These are phyloP conservation scores for Terana coerulea DNA, from an alignment of 768 basidiomycete genomes.

Conservation along the genomic window DNA sequence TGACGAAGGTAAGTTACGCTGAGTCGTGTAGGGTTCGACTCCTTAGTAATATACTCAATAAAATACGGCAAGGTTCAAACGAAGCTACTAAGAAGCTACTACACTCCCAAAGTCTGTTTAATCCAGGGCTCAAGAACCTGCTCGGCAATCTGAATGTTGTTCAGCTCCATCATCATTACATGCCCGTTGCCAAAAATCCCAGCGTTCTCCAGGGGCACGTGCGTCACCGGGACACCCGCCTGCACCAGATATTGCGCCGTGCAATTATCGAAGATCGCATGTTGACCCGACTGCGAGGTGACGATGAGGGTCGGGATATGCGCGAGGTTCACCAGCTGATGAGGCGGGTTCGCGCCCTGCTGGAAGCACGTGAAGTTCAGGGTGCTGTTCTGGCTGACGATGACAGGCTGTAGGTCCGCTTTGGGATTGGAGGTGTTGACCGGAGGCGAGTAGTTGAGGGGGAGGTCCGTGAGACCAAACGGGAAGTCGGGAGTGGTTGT, in stretches of 20 bases:
- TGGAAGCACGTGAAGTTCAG: constrained; percentile 37
- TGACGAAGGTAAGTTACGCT: too few species aligned
- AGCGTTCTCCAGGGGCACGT: constrained; percentile 34
- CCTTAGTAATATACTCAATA: too few species aligned
- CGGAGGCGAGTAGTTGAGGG: constrained; percentile 41
- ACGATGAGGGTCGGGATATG: constrained; percentile 45
- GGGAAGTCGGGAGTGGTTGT: constrained; percentile 34
- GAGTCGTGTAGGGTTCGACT: too few species aligned
- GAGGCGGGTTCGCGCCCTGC: constrained; percentile 38
- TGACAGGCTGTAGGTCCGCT: constrained; percentile 31
- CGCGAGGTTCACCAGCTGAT: constrained; percentile 38
- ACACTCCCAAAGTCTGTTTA: too few species aligned
- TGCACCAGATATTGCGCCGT: constrained; percentile 40
- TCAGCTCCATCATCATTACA: constrained; percentile 56
- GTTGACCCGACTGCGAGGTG: constrained; percentile 48
- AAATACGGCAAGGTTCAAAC: too few species aligned
- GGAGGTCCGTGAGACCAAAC: constrained; percentile 47
- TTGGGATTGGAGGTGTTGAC: constrained; percentile 16
- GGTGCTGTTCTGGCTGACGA: constrained; percentile 17
- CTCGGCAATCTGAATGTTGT: constrained; percentile 39
- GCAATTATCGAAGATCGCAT: constrained; percentile 44
- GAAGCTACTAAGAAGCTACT: too few species aligned
- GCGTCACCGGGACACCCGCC: constrained; percentile 44
- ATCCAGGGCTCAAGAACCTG: constrained; percentile 40
- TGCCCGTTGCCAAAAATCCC: constrained; percentile 53